Conservation (phyloP, 768 basidiomycete species). For the Leucosporidium yakuticum region DNA sequence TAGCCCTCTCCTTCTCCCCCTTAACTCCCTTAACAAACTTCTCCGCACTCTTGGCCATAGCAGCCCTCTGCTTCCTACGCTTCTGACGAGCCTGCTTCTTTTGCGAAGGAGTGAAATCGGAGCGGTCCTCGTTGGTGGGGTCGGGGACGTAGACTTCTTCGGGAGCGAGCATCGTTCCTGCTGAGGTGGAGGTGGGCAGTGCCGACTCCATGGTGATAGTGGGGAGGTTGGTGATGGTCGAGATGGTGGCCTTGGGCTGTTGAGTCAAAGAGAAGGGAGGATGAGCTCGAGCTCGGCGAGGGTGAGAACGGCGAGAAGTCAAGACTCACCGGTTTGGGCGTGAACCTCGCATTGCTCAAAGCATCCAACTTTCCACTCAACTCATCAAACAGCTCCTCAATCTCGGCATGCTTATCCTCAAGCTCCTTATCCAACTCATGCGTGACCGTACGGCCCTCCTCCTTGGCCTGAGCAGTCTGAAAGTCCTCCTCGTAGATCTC, state of each 20-base stretch:
- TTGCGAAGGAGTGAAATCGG: constrained; percentile 77
- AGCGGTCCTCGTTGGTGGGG: constrained; percentile 53
- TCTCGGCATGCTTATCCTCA: constrained; percentile 78
- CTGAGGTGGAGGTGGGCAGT: constrained; percentile 71
- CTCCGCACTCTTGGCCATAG: constrained; percentile 63
- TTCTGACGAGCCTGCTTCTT: constrained; percentile 60
- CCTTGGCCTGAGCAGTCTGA: constrained; percentile 48
- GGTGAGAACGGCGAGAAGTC: background rate
- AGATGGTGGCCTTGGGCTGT: constrained; percentile 83
- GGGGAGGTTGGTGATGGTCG: constrained; percentile 72
- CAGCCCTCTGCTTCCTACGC: constrained; percentile 49
- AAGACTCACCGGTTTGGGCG: constrained; percentile 75
- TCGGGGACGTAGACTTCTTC: constrained; percentile 69
- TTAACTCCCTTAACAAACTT: constrained; percentile 51
- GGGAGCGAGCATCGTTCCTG: constrained; percentile 77
- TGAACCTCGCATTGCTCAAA: constrained; percentile 87
- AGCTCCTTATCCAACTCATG: constrained; percentile 87
- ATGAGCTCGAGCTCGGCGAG: background rate
- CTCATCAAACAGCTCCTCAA: constrained; percentile 73
- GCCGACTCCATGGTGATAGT: constrained; percentile 82
- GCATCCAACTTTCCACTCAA: constrained; percentile 87
- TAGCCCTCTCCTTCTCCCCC: constrained; percentile 75
- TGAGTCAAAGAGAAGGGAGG: background rate
- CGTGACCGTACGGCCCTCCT: constrained; percentile 51
- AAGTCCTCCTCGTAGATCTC: constrained; percentile 96